A percentile compares a stretch with the other conserved stretches of the same genome.
Conservation (phyloP, 2,329 filamentous ascomycete genomes). For the Ascochyta lentis region DNA sequence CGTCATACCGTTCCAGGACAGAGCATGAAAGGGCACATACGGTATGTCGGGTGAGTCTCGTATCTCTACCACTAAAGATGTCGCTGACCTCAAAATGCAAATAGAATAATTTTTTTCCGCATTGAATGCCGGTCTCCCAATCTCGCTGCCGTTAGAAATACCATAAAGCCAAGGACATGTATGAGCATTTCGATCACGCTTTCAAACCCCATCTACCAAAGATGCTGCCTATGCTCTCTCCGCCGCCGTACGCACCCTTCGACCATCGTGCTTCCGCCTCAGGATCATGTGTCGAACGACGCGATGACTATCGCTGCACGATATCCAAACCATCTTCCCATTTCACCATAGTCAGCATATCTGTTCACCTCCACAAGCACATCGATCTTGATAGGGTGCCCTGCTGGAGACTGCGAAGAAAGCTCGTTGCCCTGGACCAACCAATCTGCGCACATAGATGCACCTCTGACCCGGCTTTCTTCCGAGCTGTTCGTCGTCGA, state of each 20-base stretch:
- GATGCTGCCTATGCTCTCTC: background rate
- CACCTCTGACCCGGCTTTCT: conserved; percentile 14
- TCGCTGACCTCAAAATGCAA: background rate
- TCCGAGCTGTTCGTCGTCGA: conserved; percentile 5
- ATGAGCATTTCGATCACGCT: background rate
- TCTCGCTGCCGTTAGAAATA: background rate
- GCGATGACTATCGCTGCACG: conserved; percentile 14
- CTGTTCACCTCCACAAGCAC: conserved; percentile 7
- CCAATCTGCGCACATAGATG: conserved; percentile 11
- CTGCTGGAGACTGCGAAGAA: conserved; percentile 11
- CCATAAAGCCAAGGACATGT: conserved; percentile 4
- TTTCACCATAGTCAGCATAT: conserved; percentile 6
- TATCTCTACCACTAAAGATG: background rate
- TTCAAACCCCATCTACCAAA: background rate
- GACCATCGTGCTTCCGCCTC: background rate
- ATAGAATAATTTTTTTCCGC: background rate
- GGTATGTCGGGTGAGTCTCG: background rate
- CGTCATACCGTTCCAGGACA: background rate
- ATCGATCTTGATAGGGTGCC: conserved; percentile 10
- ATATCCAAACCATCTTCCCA: background rate
- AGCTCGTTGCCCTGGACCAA: conserved; percentile 14
- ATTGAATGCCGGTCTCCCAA: background rate
- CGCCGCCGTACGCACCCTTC: conserved; percentile 5
- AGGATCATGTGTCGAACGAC: background rate
- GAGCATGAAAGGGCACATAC: background rate